These are phyloP conservation scores for Colletotrichum plurivorum DNA, from an alignment of 2,329 filamentous ascomycete genomes.

Conservation along the genomic window DNA sequence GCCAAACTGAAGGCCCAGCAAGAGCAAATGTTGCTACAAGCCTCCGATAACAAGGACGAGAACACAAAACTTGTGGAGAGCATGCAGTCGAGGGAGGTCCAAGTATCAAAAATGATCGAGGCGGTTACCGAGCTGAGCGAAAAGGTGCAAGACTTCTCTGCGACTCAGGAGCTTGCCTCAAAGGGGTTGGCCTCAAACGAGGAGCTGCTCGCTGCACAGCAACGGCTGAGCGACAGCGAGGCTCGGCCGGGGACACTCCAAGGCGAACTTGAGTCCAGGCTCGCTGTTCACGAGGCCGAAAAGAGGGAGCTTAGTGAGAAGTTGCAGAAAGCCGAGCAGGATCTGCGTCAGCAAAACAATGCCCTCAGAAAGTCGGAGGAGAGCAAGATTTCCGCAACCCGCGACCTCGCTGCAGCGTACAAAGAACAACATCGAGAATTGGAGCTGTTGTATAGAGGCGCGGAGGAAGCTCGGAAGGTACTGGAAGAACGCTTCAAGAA, in stretches of 20 bases:
- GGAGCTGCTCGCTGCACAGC: background rate
- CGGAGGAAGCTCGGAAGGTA: background rate
- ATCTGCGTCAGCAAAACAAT: constrained; percentile 1
- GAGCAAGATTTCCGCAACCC: background rate
- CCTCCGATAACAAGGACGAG: constrained; percentile 33
- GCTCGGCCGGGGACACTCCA: background rate
- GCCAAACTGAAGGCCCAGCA: constrained; percentile 6
- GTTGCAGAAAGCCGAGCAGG: constrained; percentile 6
- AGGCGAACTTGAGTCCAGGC: background rate
- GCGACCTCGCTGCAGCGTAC: background rate
- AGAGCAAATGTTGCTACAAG: constrained; percentile 10
- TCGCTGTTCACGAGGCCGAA: background rate
- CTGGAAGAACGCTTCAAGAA: constrained; percentile 2
- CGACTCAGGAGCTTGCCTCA: background rate
- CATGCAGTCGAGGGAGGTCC: constrained; percentile 11
- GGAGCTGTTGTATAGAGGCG: background rate
- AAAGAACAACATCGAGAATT: background rate
- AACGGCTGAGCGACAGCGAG: background rate
- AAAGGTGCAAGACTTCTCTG: background rate
- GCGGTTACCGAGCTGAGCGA: constrained; percentile 4
- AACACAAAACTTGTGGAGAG: constrained; percentile 20
- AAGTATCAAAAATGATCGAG: background rate
- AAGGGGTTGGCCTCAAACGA: background rate
- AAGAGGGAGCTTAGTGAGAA: constrained; percentile 23
- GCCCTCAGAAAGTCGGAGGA: background rate